These are phyloP conservation scores for Pyricularia pennisetigena DNA, from an alignment of 2,329 filamentous ascomycete species.

Conservation along the genomic window DNA sequence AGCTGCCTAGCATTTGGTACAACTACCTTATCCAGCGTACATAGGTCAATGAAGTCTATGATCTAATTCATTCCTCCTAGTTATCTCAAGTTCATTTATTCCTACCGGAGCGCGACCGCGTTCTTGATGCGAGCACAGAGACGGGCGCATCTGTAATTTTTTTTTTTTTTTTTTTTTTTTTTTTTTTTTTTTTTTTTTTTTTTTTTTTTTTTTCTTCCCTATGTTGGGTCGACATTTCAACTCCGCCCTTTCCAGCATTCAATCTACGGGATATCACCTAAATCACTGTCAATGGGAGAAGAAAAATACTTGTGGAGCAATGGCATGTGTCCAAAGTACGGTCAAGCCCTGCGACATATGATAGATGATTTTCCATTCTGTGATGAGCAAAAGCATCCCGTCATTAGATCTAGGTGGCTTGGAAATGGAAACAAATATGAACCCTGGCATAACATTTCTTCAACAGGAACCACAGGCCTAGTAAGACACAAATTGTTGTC, in stretches of 20 bases:
- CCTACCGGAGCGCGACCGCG: not conserved
- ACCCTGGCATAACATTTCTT: not conserved
- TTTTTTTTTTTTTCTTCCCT: too few relatives aligned
- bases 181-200: too few relatives aligned
- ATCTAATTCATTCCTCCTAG: not conserved
- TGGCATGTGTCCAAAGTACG: not conserved
- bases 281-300: not conserved
- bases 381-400: not conserved
- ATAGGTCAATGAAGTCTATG: not conserved
- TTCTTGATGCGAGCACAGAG: not conserved
- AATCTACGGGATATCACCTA: too few relatives aligned
- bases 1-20: not conserved
- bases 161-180: too few relatives aligned
- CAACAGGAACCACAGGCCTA: not conserved
- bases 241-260: too few relatives aligned
- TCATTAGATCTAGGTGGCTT: not conserved
- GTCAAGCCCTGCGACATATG: not conserved
- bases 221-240: too few relatives aligned
- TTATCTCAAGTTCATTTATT: not conserved
- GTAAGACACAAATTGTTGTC: not conserved
- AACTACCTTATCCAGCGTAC: not conserved
- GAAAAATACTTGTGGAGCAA: not conserved
- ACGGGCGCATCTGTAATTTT: not conserved
- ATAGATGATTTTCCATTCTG: not conserved
- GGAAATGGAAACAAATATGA: not conserved